phyloP scores from a whole-genome alignment of 805 yeast species.

The Sugiyamaella qingdaonensis region DNA sequence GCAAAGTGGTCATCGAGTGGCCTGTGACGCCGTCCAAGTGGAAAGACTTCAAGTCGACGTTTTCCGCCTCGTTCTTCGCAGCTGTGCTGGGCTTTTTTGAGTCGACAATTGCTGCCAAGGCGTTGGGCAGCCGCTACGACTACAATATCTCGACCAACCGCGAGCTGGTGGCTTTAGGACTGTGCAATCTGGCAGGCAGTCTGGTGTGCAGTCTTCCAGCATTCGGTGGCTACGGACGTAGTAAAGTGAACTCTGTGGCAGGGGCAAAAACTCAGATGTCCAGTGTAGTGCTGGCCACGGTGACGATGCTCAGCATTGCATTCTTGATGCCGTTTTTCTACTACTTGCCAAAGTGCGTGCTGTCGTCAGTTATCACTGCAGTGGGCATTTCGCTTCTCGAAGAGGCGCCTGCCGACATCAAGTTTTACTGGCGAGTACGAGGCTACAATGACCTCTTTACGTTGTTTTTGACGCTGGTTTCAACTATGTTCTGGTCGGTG shows the following conservation, averaged over 20 bases:
- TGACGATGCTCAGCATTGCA: slow-evolving; percentile 61
- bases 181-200: slow-evolving; percentile 61
- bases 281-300: slow-evolving; percentile 77
- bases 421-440: slow-evolving; percentile 63
- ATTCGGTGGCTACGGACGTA: slow-evolving; percentile 94
- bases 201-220: slow-evolving; percentile 67
- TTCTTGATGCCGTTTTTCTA: slow-evolving; percentile 60
- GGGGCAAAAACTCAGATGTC: slow-evolving; percentile 85
- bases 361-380: slow-evolving; percentile 73
- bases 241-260: slow-evolving; percentile 79
- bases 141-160: slow-evolving; percentile 69
- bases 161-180: slow-evolving; percentile 86
- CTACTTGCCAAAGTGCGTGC: slow-evolving; percentile 71
- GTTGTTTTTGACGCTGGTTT: slow-evolving; percentile 56
- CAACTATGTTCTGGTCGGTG: slow-evolving; percentile 69
- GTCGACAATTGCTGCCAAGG: slow-evolving; percentile 87
- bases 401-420: slow-evolving; percentile 77
- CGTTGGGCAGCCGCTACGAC: slow-evolving; percentile 71
- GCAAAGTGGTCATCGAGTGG: slow-evolving; percentile 46
- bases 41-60: slow-evolving; percentile 48
- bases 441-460: slow-evolving; percentile 78
- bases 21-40: slow-evolving; percentile 53
- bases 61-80: slow-evolving; percentile 68
- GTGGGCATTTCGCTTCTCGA: slow-evolving; percentile 75
- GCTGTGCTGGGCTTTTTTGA: slow-evolving; percentile 90